phyloP scores from a whole-genome alignment of 495 filamentous ascomycete species.

The Parachaetomium inaequale region DNA sequence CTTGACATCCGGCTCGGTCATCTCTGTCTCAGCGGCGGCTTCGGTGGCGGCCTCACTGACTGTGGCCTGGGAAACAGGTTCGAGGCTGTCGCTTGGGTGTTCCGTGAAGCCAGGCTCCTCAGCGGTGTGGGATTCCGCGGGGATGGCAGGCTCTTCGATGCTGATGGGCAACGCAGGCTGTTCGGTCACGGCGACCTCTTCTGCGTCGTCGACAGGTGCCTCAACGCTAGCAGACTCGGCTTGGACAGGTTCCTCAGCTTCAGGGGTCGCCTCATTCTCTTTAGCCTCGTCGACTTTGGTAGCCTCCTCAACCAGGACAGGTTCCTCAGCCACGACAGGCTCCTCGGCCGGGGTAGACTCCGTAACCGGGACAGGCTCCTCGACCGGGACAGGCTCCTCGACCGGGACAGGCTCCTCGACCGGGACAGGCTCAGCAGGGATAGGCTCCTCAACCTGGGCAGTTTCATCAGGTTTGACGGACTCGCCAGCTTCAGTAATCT shows the following conservation, averaged over 20 bases:
- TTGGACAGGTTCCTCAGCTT: background rate
- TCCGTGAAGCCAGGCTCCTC: constrained; percentile 11
- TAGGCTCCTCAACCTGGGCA: background rate
- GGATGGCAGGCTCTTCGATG: constrained; percentile 12
- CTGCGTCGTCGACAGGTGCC: constrained; percentile 17
- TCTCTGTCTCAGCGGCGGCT: background rate
- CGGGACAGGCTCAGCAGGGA: background rate
- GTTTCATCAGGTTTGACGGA: too few relatives aligned
- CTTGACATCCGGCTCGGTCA: background rate
- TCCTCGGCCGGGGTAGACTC: background rate
- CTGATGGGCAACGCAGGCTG: background rate
- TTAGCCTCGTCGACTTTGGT: background rate
- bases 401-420: background rate
- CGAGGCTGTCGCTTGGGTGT: background rate
- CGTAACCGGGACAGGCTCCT: background rate
- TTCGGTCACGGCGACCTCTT: background rate
- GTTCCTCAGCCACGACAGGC: background rate
- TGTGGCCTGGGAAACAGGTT: background rate
- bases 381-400: background rate
- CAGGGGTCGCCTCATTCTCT: background rate
- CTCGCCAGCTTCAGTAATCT: too few relatives aligned
- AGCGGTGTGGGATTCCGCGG: background rate
- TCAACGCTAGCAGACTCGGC: background rate
- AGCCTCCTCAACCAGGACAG: background rate
- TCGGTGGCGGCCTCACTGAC: constrained; percentile 7